Conservation (phyloP, 2,329 filamentous ascomycete species). For the Monilinia aucupariae region DNA sequence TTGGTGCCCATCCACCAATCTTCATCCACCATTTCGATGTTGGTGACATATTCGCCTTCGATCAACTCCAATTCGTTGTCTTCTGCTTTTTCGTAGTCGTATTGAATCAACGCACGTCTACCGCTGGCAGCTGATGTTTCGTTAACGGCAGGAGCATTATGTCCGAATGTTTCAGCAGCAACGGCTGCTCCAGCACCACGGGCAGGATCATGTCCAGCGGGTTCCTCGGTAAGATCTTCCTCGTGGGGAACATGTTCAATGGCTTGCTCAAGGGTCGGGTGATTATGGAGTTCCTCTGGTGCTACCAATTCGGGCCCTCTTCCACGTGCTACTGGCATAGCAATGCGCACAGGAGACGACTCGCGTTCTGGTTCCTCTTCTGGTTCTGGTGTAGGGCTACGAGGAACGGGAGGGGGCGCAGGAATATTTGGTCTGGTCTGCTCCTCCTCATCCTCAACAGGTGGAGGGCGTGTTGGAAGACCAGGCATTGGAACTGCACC, state of each 20-base stretch:
- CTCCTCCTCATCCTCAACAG: slow-evolving; percentile 44
- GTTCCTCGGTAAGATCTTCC: slow-evolving; percentile 59
- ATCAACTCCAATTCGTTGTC: slow-evolving; percentile 91
- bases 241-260: slow-evolving; percentile 60
- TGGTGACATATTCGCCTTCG: slow-evolving; percentile 81
- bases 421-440: slow-evolving; percentile 45
- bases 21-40: slow-evolving; percentile 96
- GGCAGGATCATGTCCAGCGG: slow-evolving; percentile 51
- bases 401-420: slow-evolving; percentile 38
- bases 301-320: slow-evolving; percentile 49
- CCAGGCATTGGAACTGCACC: slow-evolving; percentile 75
- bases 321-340: slow-evolving; percentile 72
- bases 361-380: slow-evolving; percentile 42
- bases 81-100: slow-evolving; percentile 96
- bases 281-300: slow-evolving; percentile 43
- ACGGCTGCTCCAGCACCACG: slow-evolving; percentile 56
- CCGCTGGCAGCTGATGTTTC: slow-evolving; percentile 49
- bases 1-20: slow-evolving; percentile 99
- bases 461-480: slow-evolving; percentile 57
- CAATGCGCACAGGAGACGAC: slow-evolving; percentile 75
- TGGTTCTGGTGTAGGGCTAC: slow-evolving; percentile 40
- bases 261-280: slow-evolving; percentile 55
- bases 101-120: slow-evolving; percentile 73
- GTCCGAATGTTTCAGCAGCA: slow-evolving; percentile 43
- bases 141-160: slow-evolving; percentile 38